Conservation (phyloP, 179 eudicot species). For the Gypsophila paniculata region DNA sequence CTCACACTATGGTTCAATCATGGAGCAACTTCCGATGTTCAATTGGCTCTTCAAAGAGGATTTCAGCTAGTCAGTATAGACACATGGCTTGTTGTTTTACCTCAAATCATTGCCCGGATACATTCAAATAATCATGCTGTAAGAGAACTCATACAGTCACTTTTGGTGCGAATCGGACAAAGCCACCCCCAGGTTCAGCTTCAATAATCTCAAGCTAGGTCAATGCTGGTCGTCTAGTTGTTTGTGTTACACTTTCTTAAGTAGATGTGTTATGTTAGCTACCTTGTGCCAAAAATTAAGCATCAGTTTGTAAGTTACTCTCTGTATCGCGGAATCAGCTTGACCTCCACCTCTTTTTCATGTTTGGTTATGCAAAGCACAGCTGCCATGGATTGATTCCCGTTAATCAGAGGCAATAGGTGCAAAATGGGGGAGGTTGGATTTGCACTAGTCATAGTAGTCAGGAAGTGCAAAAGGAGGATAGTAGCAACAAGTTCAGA, state of each 20-base stretch:
- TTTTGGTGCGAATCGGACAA: constrained; percentile 88
- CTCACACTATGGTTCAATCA: constrained; percentile 98
- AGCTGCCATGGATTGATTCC: background rate
- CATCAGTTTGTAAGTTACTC: background rate
- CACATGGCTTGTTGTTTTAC: constrained; percentile 97
- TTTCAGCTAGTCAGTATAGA: constrained; percentile 85
- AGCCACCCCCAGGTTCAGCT: constrained; percentile 89
- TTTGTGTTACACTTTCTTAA: background rate
- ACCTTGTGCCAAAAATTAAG: background rate
- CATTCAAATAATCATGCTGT: constrained; percentile 92
- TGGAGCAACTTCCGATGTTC: constrained; percentile 89
- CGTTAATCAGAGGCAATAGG: constrained; percentile 3
- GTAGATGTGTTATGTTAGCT: constrained; percentile 2
- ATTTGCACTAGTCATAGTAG: background rate
- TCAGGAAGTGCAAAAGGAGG: background rate
- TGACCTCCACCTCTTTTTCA: background rate
- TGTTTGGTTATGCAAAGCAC: background rate
- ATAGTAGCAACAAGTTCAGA: background rate
- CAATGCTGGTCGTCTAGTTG: background rate
- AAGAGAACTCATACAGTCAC: constrained; percentile 86
- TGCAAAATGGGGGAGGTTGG: background rate
- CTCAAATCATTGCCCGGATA: constrained; percentile 94
- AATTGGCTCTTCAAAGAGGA: constrained; percentile 74
- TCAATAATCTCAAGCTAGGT: background rate
- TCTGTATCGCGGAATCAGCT: background rate